Percentiles rank a stretch among this genome's conserved stretches.
Evolutionary conservation across 192 early-diverging fungal species (phyloP).

Genomic region (Backusella macrospora): DNA sequence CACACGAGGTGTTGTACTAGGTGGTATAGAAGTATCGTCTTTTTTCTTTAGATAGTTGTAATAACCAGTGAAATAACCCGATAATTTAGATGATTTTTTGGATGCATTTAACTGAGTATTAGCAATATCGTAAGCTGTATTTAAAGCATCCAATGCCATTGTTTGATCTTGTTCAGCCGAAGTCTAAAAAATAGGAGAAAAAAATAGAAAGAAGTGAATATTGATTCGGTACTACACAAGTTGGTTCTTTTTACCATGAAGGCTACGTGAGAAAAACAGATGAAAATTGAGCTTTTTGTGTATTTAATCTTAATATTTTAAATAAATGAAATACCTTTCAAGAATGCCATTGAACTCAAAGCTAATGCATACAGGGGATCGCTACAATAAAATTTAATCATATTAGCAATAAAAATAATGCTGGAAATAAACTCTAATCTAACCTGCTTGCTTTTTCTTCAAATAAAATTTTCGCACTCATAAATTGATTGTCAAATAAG

Average conservation of each 20-base stretch:
- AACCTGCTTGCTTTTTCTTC: slow-evolving; percentile 26
- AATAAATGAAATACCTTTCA: slow-evolving; percentile 47
- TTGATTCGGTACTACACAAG: not conserved
- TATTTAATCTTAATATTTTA: not conserved
- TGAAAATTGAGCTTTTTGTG: slow-evolving; percentile 1
- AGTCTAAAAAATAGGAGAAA: slow-evolving; percentile 32
- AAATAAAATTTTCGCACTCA: slow-evolving; percentile 29
- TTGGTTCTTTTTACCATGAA: slow-evolving; percentile 23
- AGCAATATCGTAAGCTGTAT: slow-evolving; percentile 49
- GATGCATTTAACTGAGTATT: slow-evolving; percentile 49
- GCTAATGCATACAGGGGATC: slow-evolving; percentile 59
- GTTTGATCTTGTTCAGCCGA: slow-evolving; percentile 53
- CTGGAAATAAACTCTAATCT: not conserved
- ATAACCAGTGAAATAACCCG: slow-evolving; percentile 41
- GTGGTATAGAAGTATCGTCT: slow-evolving; percentile 5
- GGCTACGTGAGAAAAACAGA: slow-evolving; percentile 23
- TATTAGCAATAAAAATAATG: slow-evolving; percentile 7
- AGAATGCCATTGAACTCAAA: slow-evolving; percentile 52
- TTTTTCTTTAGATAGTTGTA: slow-evolving; percentile 27
- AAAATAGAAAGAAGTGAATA: not conserved
- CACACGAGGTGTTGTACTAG: not conserved
- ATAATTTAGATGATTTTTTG: slow-evolving; percentile 38
- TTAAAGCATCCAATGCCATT: slow-evolving; percentile 49
- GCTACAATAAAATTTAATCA: not conserved
- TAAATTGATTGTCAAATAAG: slow-evolving; percentile 41